A percentile compares a stretch with the other conserved stretches of the same genome.
phyloP scores from a whole-genome alignment of 306 rosid genomes.

The Cyamopsis tetragonoloba region DNA sequence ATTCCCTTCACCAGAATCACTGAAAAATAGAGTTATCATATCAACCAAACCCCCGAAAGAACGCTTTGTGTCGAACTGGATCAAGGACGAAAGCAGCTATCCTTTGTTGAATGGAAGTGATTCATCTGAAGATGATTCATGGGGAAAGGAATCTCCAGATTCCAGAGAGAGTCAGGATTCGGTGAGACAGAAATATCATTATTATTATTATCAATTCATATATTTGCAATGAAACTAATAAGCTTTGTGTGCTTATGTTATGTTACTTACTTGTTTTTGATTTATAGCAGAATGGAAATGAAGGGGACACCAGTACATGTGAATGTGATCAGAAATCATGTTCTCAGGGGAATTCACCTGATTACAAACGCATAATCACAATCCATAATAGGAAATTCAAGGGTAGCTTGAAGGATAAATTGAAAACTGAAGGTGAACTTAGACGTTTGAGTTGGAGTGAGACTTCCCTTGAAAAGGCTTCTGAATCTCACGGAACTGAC shows the following conservation, averaged over 20 bases:
- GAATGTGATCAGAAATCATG: slow-evolving; percentile 40
- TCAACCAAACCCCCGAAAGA: slow-evolving; percentile 90
- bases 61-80: slow-evolving; percentile 24
- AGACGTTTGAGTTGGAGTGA: slow-evolving; percentile 90
- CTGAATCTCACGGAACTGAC: slow-evolving; percentile 57
- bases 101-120: slow-evolving; percentile 40
- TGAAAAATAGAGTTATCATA: slow-evolving; percentile 62
- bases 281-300: slow-evolving; percentile 56
- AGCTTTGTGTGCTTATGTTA: not conserved
- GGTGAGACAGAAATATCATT: slow-evolving; percentile 34
- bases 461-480: slow-evolving; percentile 64
- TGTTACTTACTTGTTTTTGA: not conserved
- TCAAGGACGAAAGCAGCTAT: slow-evolving; percentile 27
- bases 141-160: slow-evolving; percentile 30
- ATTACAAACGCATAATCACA: slow-evolving; percentile 66
- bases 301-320: slow-evolving; percentile 25
- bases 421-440: slow-evolving; percentile 53
- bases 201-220: not conserved
- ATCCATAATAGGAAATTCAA: slow-evolving; percentile 71
- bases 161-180: slow-evolving; percentile 34
- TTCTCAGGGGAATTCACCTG: slow-evolving; percentile 44
- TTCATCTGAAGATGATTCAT: slow-evolving; percentile 58
- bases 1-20: slow-evolving; percentile 81
- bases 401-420: slow-evolving; percentile 63
- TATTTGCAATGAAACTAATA: not conserved